Conservation (phyloP, 2,329 filamentous ascomycete genomes). For the Huntiella bhutanensis region DNA sequence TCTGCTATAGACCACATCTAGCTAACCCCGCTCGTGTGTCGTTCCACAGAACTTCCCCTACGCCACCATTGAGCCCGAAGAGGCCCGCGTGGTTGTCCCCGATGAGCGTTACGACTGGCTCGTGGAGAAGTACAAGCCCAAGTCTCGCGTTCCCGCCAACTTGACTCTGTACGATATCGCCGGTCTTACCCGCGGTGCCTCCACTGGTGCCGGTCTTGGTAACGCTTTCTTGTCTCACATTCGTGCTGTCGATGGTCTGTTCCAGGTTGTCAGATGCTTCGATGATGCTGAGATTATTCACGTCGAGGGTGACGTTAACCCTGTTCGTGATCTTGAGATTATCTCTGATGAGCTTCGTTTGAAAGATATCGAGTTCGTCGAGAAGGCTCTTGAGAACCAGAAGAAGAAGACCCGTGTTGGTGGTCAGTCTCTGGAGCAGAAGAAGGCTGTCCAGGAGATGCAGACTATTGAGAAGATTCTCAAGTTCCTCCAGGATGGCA, state of each 20-base stretch:
- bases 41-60: constrained; percentile 73
- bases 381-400: constrained; percentile 81
- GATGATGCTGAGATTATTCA: constrained; percentile 99
- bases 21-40: neutral
- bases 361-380: constrained; percentile 96
- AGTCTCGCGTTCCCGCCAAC: constrained; percentile 91
- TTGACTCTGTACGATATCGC: constrained; percentile 98
- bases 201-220: constrained; percentile 89
- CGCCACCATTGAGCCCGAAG: constrained; percentile 96
- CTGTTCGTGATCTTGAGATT: constrained; percentile 81
- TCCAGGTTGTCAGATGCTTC: constrained; percentile 91
- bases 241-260: constrained; percentile 92
- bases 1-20: no score
- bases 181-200: constrained; percentile 85
- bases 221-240: constrained; percentile 98
- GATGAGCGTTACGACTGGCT: constrained; percentile 95
- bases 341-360: constrained; percentile 91
- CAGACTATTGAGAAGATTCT: constrained; percentile 84
- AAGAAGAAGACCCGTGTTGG: constrained; percentile 90
- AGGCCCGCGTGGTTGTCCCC: constrained; percentile 90
- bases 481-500: constrained; percentile 64
- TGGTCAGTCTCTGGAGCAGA: constrained; percentile 90
- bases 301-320: constrained; percentile 97
- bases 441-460: constrained; percentile 90
- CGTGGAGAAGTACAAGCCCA: constrained; percentile 89